These are phyloP conservation scores for Vigna nakashimae DNA, from an alignment of 306 rosid genomes.

Conservation along the genomic window DNA sequence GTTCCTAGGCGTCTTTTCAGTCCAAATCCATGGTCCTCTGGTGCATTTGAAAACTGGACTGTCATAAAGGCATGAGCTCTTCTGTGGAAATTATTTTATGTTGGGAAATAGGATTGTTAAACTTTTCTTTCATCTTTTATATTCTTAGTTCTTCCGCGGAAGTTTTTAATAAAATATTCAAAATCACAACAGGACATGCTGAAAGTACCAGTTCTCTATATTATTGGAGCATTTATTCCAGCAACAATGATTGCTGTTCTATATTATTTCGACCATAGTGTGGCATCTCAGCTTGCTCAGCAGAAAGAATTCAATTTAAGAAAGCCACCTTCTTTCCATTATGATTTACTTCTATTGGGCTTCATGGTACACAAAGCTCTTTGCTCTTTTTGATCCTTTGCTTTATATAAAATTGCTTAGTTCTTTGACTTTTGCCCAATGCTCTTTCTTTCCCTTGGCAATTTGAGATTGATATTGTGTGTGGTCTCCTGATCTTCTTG, in stretches of 20 bases:
- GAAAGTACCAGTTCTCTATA: slow-evolving; percentile 75
- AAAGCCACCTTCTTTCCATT: slow-evolving; percentile 83
- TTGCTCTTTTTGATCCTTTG: slow-evolving; percentile 20
- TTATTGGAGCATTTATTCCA: slow-evolving; percentile 78
- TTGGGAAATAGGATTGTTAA: slow-evolving; percentile 9
- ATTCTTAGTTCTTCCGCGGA: not conserved
- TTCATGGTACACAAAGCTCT: slow-evolving; percentile 64
- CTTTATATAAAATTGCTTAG: slow-evolving; percentile 25
- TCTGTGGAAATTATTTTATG: slow-evolving; percentile 16
- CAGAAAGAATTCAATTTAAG: slow-evolving; percentile 83
- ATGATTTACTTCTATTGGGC: slow-evolving; percentile 83
- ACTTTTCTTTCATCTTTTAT: not conserved
- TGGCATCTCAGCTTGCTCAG: slow-evolving; percentile 91
- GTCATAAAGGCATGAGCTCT: slow-evolving; percentile 63
- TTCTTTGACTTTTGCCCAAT: slow-evolving; percentile 15
- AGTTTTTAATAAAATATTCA: slow-evolving; percentile 20
- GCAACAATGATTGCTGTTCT: slow-evolving; percentile 90
- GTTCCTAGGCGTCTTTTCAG: slow-evolving; percentile 85
- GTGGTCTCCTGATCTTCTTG: slow-evolving; percentile 6
- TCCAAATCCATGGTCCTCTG: slow-evolving; percentile 88
- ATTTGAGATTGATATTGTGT: not conserved
- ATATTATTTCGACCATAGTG: slow-evolving; percentile 88
- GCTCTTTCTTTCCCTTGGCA: slow-evolving; percentile 11
- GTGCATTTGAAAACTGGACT: slow-evolving; percentile 81
- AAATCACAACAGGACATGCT: slow-evolving; percentile 72